Conservation (phyloP, 805 yeast species). For the Kluyveromyces nonfermentans region DNA sequence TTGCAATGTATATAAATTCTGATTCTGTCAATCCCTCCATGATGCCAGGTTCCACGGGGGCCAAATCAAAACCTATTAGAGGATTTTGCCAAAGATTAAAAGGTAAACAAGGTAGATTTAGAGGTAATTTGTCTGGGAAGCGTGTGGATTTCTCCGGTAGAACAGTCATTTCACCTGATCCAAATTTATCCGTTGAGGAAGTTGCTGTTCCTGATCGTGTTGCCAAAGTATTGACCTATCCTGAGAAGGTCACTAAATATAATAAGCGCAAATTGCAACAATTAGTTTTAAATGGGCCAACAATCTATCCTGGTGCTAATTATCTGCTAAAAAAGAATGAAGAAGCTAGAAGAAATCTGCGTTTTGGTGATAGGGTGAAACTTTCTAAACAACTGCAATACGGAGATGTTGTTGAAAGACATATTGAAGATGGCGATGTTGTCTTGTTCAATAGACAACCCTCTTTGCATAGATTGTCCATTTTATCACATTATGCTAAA, state of each 20-base stretch:
- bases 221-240: conserved; percentile 91
- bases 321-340: conserved; percentile 78
- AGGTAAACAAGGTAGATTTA: conserved; percentile 97
- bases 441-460: conserved; percentile 97
- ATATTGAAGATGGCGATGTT: conserved; percentile 92
- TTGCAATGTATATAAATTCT: conserved; percentile 95
- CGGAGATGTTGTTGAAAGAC: conserved; percentile 95
- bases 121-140: conserved; percentile 97
- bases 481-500: conserved; percentile 90
- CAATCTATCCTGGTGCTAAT: conserved; percentile 92
- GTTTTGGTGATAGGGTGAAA: conserved; percentile 77
- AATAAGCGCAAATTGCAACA: conserved; percentile 69
- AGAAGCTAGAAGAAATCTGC: conserved; percentile 73
- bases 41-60: conserved; percentile 56
- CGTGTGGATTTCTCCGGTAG: conserved; percentile 98
- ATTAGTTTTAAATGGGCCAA: conserved; percentile 76
- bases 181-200: conserved; percentile 87
- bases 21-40: conserved; percentile 82
- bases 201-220: conserved; percentile 98
- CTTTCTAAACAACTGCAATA: conserved; percentile 66
- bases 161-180: conserved; percentile 98
- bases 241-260: conserved; percentile 87
- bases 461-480: conserved; percentile 87
- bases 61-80: conserved; percentile 65
- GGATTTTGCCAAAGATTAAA: conserved; percentile 95